Evolutionary conservation across 169 alveolate genomes (phyloP), one percentile per base, ranked within the genome.

Genomic region (Cryptosporidium baileyi): DNA sequence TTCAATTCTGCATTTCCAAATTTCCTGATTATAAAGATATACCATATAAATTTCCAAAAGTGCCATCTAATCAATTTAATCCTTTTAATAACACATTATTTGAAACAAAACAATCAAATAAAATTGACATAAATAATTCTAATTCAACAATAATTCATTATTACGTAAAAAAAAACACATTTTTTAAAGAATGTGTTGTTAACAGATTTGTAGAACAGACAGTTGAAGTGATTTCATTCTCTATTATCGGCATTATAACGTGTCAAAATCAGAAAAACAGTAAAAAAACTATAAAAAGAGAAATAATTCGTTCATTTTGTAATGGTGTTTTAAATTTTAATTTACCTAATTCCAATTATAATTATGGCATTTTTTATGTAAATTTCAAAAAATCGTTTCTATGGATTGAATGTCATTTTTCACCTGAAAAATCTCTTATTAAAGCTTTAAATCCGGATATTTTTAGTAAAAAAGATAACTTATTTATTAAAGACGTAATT

Each of bases 251-350:
- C 0, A 40, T 59, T 13, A 51, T 74, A 11, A 7, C 44, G 3
- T 74, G 85, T 32, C 43, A 74, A 51, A 54, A 9, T 52, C 8
- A 52, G 38, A 34, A 22, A 9, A 3, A 19, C 34, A 54, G 67
- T 22, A 11, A 32, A 54, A 36, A 74, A 8, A 26, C 47, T 57
- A 9, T 54, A 36, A 24, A 15, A 1, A 74, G 85, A 34, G 67
- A 74, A 24, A 40, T 74, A 6, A 74, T 74, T n/a, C 32, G 85
- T 15, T 44, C 85, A 7, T 32, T 54, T 11, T 74, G 85, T 36
- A 38, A 17, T 54, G 85, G 85, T 6, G 54, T 40, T 43, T 36
- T 60, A 19, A 54, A 28, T 11, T 74, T 74, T 28, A 36, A 28
- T 38, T 5, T 22, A 7, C 9, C 38, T 24, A 30, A 52, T 13